phyloP scores from a whole-genome alignment of 352 stramenopile genomes.

The Plasmopara viticola region DNA sequence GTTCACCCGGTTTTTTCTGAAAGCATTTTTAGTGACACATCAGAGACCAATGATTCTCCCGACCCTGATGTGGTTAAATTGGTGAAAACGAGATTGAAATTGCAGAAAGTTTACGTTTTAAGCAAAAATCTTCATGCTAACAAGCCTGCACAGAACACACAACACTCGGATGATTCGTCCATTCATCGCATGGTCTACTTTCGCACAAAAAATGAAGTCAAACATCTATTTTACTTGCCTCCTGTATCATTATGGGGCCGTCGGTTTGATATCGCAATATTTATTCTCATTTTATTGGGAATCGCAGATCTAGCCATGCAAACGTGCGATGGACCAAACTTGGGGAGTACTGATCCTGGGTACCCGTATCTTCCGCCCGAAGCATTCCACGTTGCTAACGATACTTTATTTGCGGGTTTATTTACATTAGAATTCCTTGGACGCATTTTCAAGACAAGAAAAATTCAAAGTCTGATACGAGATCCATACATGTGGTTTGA shows the following conservation, averaged over 20 bases:
- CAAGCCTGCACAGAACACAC: not conserved
- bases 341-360: constrained; percentile 39
- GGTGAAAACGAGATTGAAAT: constrained; percentile 14
- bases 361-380: constrained; percentile 49
- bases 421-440: constrained; percentile 55
- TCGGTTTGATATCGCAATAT: constrained; percentile 38
- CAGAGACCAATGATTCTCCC: constrained; percentile 3
- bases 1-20: constrained; percentile 16
- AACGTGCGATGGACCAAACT: constrained; percentile 59
- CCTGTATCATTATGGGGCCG: constrained; percentile 29
- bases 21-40: constrained; percentile 2
- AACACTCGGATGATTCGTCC: constrained; percentile 17
- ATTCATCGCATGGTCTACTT: constrained; percentile 34
- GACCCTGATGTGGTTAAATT: constrained; percentile 3
- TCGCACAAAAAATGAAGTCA: constrained; percentile 34
- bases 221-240: constrained; percentile 36
- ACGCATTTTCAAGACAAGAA: constrained; percentile 25
- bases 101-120: constrained; percentile 16
- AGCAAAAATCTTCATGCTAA: constrained; percentile 6
- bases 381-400: constrained; percentile 25
- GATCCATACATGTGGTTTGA: constrained; percentile 51
- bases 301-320: constrained; percentile 41
- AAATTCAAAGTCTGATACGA: constrained; percentile 22
- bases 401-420: constrained; percentile 37
- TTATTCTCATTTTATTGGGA: constrained; percentile 49